phyloP scores from a whole-genome alignment of 129 eudicot genomes.

The Artemisia annua region DNA sequence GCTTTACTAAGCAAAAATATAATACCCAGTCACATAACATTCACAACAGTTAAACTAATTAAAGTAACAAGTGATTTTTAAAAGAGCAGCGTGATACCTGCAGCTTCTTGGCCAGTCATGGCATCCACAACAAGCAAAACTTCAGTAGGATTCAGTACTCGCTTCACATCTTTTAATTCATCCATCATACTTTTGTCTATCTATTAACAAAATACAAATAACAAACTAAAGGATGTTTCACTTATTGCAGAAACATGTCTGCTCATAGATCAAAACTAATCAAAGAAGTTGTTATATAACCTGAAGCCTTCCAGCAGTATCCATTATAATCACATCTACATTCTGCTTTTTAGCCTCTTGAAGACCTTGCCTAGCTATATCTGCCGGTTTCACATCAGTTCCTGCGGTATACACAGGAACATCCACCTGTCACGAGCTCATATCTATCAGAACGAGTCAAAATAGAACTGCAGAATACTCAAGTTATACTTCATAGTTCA shows the following conservation, averaged over 20 bases:
- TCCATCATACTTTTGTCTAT: constrained; percentile 94
- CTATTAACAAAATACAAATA: constrained; percentile 38
- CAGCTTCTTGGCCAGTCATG: constrained; percentile 99
- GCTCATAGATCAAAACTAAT: constrained; percentile 1
- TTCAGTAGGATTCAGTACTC: constrained; percentile 79
- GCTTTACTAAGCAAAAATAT: background rate
- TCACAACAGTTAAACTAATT: too few species aligned
- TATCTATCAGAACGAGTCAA: constrained; percentile 31
- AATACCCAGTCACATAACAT: too few species aligned
- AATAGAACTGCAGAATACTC: background rate
- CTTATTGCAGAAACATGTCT: background rate
- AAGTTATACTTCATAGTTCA: background rate
- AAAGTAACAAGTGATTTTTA: too few species aligned
- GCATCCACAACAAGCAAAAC: constrained; percentile 99
- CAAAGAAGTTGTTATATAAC: constrained; percentile 34
- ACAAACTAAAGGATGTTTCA: background rate
- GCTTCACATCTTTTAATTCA: constrained; percentile 87
- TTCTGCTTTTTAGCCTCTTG: constrained; percentile 84
- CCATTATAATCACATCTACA: constrained; percentile 92
- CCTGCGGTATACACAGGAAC: constrained; percentile 97
- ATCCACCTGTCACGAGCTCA: constrained; percentile 62
- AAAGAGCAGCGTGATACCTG: too few species aligned
- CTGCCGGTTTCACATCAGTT: constrained; percentile 86
- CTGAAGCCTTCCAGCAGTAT: constrained; percentile 99
- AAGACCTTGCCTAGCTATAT: constrained; percentile 85